Evolutionary conservation across 2,329 filamentous ascomycete species (phyloP), one percentile per base, ranked within the genome.

Genomic region (Lachnellula occidentalis): DNA sequence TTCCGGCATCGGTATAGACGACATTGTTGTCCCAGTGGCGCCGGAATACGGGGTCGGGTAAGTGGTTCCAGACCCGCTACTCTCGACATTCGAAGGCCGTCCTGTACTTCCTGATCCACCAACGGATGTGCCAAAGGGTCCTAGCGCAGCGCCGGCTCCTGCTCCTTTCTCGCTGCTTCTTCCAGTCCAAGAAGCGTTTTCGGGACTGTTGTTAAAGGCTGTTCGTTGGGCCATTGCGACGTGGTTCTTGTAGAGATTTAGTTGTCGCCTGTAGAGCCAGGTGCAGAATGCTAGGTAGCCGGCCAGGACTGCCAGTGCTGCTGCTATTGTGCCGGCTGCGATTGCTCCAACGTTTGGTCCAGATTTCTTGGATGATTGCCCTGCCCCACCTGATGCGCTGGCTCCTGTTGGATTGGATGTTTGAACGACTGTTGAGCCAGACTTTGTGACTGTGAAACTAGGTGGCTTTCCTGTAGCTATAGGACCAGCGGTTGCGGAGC

Each of bases 231-330:
- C 74, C 64, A 86, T 79, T 1, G 83, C 81, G 34, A 88, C 79
- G 66, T 90, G 87, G 34, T 79, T 75, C 70, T 86, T 85, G 75
- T 90, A 91, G 9, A 87, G 79, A 31, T 74, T 70, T 15, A 90
- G 78, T 68, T 88, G 86, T 48, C 84, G 83, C 27, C 86, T 78
- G 73, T 90, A 90, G 7, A 91, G 73, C 81, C 84, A 90, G 17
- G 81, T 78, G 70, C 85, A 88, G 74, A 87, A 89, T 45, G 82
- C 84, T 12, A 88, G 77, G 67, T 88, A 89, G 1, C 74, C 72
- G 2, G 83, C 84, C 0, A 83, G 64, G 17, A 87, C 62, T 47
- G 81, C 81, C 4, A 87, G 76, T 4, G 85, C 65, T n/a, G 83
- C 86, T 0, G 87, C 87, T 34, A 90, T 73, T 19, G 85, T 71